Conservation (phyloP, 2,329 filamentous ascomycete genomes). For the Ceratocystis cacaofunesta region DNA sequence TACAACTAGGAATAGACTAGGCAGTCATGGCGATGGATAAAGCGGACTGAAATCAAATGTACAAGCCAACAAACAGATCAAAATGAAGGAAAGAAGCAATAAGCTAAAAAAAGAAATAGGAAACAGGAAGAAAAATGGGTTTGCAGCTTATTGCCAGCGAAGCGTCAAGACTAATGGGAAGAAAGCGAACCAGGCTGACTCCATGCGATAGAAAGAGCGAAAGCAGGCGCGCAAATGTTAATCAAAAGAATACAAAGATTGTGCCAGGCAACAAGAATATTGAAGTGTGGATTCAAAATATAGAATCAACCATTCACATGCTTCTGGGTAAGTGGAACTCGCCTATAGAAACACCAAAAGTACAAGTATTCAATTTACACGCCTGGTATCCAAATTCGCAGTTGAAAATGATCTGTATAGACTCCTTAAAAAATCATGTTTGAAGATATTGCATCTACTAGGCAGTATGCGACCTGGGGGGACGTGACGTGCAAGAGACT, state of each 20-base stretch:
- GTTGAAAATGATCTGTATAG: neutral
- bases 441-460: neutral
- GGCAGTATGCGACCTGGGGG: neutral
- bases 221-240: too few relatives aligned
- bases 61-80: neutral
- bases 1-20: neutral
- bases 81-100: neutral
- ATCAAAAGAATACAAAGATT: too few relatives aligned
- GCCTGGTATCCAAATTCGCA: neutral
- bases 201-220: too few relatives aligned
- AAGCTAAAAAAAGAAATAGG: neutral
- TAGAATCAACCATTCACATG: neutral
- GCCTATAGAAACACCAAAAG: neutral
- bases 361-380: neutral
- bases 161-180: neutral
- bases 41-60: neutral
- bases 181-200: neutral
- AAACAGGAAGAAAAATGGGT: neutral
- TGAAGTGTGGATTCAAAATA: neutral
- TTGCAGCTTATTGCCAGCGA: neutral
- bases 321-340: neutral
- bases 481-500: slow-evolving; percentile 5
- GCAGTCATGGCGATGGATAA: neutral
- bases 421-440: neutral
- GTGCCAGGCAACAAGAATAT: too few relatives aligned